Evolutionary conservation across 2,329 filamentous ascomycete species (phyloP), one percentile per base, ranked within the genome.

Genomic region (Westerdykella ornata): DNA sequence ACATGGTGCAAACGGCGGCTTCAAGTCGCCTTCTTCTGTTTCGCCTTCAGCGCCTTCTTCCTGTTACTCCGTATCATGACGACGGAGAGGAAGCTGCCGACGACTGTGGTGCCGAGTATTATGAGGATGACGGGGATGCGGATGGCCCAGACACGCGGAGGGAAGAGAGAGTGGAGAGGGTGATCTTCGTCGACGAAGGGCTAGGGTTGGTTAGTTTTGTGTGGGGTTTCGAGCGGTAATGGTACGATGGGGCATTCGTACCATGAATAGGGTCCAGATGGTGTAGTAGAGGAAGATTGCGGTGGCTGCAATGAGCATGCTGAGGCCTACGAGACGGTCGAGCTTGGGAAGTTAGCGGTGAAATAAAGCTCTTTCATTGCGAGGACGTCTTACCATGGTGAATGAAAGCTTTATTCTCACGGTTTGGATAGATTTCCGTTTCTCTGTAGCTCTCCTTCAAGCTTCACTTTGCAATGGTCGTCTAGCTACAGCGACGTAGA

Each of bases 21-120:
- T 50, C 49, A 66, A 15, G 53, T 61, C 46, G 82, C 80, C 82
- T 94, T 92, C 81, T 95, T 94, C 76, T 84, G 83, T 43, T 85
- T 84, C 70, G 88, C 89, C 78, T 97, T 98, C 54, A 88, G 82
- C 3, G 88, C 88, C 80, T 92, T 96, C 81, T 97, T 97, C 68
- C 85, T 78, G 76, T 96, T 96, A 77, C 90, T 97, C 67, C 87
- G 81, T 72, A 98, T 97, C 92, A 98, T 98, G 62, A 98, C 90
- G 63, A 95, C 82, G 59, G 85, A 84, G 54, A 98, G 77, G 75
- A 98, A 98, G 46, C 88, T 94, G 50, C 92, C 92, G 47, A 98
- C 90, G 45, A 98, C 88, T 45, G 92, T 88, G 46, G 84, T 89
- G 51, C 84, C 89, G 53, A 98, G 76, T 35, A 98, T 81, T 49